Base-by-base conservation (phyloP, 257 asterid species). In the Nemophila menziesii region DNA sequence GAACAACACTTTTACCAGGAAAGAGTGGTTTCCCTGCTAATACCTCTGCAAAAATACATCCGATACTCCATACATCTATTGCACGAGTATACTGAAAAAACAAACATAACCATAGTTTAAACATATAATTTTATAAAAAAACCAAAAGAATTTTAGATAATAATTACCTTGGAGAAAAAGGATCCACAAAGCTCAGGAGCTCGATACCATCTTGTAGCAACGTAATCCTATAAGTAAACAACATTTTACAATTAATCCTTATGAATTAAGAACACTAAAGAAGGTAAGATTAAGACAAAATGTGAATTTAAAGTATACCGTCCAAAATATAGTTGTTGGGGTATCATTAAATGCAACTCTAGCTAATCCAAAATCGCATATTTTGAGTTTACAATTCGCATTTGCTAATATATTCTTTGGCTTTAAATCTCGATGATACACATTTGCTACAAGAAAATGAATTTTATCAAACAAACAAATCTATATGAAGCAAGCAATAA, bases 101-200 rank as follows among this genome's bases (percentile, higher is more conserved):
- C 43, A 49, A 17, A 43, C 13, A 33, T 20, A 39, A 52, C 46
- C 15, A 55, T 14, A 47, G 17, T 22, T 71, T 46, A 74, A 70
- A 46, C 0, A 40, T 42, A n/a, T n/a, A n/a, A n/a, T n/a, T n/a
- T n/a, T n/a, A n/a, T n/a, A n/a, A n/a, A n/a, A n/a, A n/a, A n/a
- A n/a, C 33, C 33, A 24, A 9, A 24, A 4, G 33, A 24, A 24
- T 9, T 24, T 24, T 24, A 24, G 29, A 34, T 19, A 17, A 20
- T 43, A 20, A 21, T 57, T 66, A 87, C 98, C 95, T 84, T 89
- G 41, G 95, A 84, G 66, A 76, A 84, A 68, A 89, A 89, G 49
- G 98, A 89, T 54, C 95, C 98, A 34, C 95, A 87, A 60, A 87
- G 67, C 69, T 83, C 97, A n/a, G 97, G 97, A 54, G 97, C 97